A percentile compares a stretch with the other conserved stretches of the same genome.
Conservation (phyloP, 768 basidiomycete species). For the Boletus rex-veris region DNA sequence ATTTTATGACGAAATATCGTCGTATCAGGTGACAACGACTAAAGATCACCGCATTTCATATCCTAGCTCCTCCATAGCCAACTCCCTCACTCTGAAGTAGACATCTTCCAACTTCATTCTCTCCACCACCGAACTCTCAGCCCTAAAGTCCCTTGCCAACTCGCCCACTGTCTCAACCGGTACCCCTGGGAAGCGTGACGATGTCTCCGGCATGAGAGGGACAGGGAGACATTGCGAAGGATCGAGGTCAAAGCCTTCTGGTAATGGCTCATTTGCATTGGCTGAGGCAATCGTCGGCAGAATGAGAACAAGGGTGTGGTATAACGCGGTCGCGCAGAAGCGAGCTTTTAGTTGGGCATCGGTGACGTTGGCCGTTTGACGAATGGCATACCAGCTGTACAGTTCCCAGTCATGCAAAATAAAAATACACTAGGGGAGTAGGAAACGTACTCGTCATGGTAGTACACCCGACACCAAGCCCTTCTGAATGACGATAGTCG, state of each 20-base stretch:
- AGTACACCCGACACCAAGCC: conserved; percentile 85
- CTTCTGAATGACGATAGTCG: conserved; percentile 65
- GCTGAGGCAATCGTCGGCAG: conserved; percentile 32
- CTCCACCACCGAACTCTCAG: conserved; percentile 57
- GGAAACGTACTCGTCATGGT: conserved; percentile 77
- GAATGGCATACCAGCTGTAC: conserved; percentile 72
- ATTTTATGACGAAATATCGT: conserved; percentile 27
- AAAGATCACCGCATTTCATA: conserved; percentile 30
- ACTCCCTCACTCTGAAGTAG: conserved; percentile 59
- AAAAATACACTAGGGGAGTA: neutral
- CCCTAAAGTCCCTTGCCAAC: conserved; percentile 55
- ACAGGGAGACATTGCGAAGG: conserved; percentile 58
- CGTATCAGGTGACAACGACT: neutral
- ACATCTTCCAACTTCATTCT: conserved; percentile 55
- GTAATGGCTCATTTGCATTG: conserved; percentile 32
- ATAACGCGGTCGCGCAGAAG: conserved; percentile 74
- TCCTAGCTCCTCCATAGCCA: conserved; percentile 50
- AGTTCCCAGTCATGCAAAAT: neutral
- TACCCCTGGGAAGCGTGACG: conserved; percentile 72
- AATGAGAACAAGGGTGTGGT: conserved; percentile 54
- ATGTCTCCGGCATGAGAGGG: conserved; percentile 58
- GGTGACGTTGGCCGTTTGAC: conserved; percentile 68
- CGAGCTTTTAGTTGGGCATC: conserved; percentile 73
- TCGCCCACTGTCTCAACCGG: conserved; percentile 61
- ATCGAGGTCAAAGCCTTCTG: conserved; percentile 48